Percentiles rank a stretch among this genome's conserved stretches.
Conservation (phyloP, 1,284 basidiomycete genomes). For the Marasmius sp. region DNA sequence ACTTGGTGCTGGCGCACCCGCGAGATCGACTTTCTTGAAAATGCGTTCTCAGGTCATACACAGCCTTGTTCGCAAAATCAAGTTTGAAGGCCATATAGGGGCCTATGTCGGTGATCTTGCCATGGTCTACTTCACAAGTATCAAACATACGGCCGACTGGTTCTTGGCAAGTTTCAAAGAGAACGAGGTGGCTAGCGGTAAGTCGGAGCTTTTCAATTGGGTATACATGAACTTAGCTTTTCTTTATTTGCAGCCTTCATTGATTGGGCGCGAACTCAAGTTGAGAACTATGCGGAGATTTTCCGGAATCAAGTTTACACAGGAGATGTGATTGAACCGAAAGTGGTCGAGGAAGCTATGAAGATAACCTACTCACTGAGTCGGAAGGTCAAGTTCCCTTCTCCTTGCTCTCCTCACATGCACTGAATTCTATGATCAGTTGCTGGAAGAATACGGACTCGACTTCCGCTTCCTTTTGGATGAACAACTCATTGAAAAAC, state of each 20-base stretch:
- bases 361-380: slow-evolving; percentile 77
- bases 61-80: slow-evolving; percentile 79
- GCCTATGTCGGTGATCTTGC: slow-evolving; percentile 81
- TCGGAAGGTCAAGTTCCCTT: slow-evolving; percentile 56
- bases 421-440: neutral
- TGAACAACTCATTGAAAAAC: slow-evolving; percentile 59
- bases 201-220: slow-evolving; percentile 28
- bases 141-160: slow-evolving; percentile 98
- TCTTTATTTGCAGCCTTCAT: slow-evolving; percentile 70
- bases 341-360: slow-evolving; percentile 74
- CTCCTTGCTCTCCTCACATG: neutral
- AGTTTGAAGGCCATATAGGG: slow-evolving; percentile 88
- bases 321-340: slow-evolving; percentile 62
- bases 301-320: slow-evolving; percentile 93
- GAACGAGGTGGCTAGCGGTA: slow-evolving; percentile 89
- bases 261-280: slow-evolving; percentile 89
- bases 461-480: slow-evolving; percentile 89
- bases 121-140: slow-evolving; percentile 83
- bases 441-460: slow-evolving; percentile 79
- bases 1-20: slow-evolving; percentile 77
- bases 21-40: slow-evolving; percentile 80
- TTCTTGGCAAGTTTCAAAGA: slow-evolving; percentile 95
- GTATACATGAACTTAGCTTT: slow-evolving; percentile 9
- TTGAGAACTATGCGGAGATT: slow-evolving; percentile 81
- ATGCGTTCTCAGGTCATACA: slow-evolving; percentile 79